Percentiles rank a stretch among this genome's conserved stretches.
Evolutionary conservation across 176 grass and related monocot species (phyloP).

Genomic region (Saccharum officinarum): DNA sequence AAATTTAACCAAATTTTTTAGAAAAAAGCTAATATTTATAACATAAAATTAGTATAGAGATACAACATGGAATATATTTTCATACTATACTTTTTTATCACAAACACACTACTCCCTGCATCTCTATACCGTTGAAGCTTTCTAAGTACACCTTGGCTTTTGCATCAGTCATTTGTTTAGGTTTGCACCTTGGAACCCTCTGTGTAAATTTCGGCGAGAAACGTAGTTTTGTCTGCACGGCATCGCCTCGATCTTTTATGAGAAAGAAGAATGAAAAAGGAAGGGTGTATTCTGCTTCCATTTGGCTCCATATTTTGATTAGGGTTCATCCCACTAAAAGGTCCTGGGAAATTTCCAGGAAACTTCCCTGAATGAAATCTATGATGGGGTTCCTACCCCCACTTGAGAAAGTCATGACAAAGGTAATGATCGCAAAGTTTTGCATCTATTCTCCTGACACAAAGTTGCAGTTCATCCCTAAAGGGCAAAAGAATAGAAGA

Average conservation of each 20-base stretch:
- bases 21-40: too few relatives aligned
- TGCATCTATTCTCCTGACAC: slow-evolving; percentile 35
- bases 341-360: slow-evolving; percentile 16
- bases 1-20: too few relatives aligned
- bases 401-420: slow-evolving; percentile 33
- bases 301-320: background rate
- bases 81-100: too few relatives aligned
- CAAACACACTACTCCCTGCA: too few relatives aligned
- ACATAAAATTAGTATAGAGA: too few relatives aligned
- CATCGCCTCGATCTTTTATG: background rate
- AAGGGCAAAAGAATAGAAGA: background rate
- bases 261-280: background rate
- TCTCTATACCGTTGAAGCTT: too few relatives aligned
- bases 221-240: background rate
- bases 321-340: background rate
- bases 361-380: slow-evolving; percentile 1
- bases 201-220: background rate
- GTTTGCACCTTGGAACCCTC: background rate
- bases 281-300: background rate
- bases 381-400: slow-evolving; percentile 4
- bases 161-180: too few relatives aligned
- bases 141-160: too few relatives aligned
- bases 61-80: too few relatives aligned
- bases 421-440: background rate
- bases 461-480: background rate